Evolutionary conservation across 768 basidiomycete genomes (phyloP).

Genomic region (Candolleomyces aberdarensis): DNA sequence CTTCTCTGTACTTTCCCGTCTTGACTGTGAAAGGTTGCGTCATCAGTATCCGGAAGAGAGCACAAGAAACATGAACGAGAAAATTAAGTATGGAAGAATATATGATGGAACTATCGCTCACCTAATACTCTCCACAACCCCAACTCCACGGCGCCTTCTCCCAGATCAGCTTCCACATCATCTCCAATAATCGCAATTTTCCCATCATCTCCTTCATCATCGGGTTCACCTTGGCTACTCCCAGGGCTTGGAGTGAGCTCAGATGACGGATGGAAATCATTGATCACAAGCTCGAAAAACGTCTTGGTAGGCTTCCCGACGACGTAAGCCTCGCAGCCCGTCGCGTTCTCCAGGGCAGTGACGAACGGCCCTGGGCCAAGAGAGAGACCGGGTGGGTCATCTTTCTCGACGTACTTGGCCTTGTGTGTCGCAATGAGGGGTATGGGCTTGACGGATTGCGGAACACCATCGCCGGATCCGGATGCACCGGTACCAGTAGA

Average conservation of each 20-base stretch:
- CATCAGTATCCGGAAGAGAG: no score
- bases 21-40: conserved; percentile 36
- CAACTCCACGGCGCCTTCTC: conserved; percentile 56
- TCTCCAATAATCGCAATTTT: conserved; percentile 61
- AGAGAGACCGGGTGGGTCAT: conserved; percentile 46
- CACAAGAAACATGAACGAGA: no score
- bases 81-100: no score
- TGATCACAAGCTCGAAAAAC: conserved; percentile 60
- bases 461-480: neutral
- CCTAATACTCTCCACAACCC: conserved; percentile 63
- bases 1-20: conserved; percentile 67
- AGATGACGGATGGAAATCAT: conserved; percentile 26
- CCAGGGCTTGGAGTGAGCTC: conserved; percentile 1
- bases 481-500: neutral
- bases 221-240: neutral
- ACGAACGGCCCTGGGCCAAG: conserved; percentile 74
- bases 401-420: conserved; percentile 47
- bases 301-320: conserved; percentile 61
- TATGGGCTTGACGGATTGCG: neutral
- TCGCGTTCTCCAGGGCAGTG: conserved; percentile 54
- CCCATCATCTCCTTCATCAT: conserved; percentile 14
- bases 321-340: conserved; percentile 43
- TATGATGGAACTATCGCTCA: conserved; percentile 23
- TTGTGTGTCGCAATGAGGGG: conserved; percentile 58
- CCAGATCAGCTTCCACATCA: conserved; percentile 62